phyloP scores from a whole-genome alignment of 192 early-diverging fungal species.

The Jimgerdemannia lactiflua region DNA sequence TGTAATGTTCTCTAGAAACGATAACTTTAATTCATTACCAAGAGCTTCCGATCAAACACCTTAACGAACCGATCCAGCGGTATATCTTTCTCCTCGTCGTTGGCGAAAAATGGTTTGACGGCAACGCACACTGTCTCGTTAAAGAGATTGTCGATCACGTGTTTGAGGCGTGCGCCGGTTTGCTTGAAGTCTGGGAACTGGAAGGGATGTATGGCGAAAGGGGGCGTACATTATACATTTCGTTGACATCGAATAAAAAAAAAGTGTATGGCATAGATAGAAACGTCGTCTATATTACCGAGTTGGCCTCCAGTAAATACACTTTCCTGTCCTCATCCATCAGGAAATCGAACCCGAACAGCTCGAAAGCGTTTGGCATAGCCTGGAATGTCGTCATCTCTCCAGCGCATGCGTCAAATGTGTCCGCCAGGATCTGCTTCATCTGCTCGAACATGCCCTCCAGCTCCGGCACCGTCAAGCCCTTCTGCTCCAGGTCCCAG shows the following conservation, averaged over 20 bases:
- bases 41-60: constrained; percentile 24
- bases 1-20: no score
- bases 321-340: constrained; percentile 50
- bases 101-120: constrained; percentile 29
- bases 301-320: constrained; percentile 61
- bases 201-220: neutral
- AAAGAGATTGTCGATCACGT: constrained; percentile 59
- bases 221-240: neutral
- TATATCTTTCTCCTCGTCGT: neutral
- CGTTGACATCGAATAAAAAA: neutral
- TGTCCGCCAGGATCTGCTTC: constrained; percentile 46
- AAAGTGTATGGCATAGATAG: neutral
- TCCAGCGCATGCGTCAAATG: constrained; percentile 56
- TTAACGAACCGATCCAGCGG: constrained; percentile 13
- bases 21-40: neutral
- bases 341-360: constrained; percentile 67
- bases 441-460: constrained; percentile 53
- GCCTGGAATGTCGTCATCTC: constrained; percentile 65
- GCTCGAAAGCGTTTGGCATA: constrained; percentile 59
- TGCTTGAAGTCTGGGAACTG: constrained; percentile 70
- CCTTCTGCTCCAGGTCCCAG: constrained; percentile 45
- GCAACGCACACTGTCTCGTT: constrained; percentile 39
- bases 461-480: constrained; percentile 33
- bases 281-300: constrained; percentile 23
- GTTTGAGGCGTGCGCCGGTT: constrained; percentile 46